Evolutionary conservation across 306 rosid genomes (phyloP), one percentile per base, ranked within the genome.

Genomic region (Herpetospermum pedunculosum): DNA sequence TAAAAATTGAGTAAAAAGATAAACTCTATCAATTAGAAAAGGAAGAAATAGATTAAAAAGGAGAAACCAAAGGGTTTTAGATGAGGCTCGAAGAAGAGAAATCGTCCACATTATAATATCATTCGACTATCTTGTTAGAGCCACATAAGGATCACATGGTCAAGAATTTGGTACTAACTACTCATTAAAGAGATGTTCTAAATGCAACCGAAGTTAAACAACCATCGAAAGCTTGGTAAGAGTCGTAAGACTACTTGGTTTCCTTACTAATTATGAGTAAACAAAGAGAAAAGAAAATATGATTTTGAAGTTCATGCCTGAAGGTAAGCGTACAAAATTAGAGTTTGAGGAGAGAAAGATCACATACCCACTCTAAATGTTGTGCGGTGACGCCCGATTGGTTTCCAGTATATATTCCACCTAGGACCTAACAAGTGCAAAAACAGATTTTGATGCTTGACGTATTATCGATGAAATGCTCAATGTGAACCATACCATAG

Each of bases 321-420:
- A 8, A 58, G 13, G 23, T 58, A 29, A 5, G 14, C 40, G 40
- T 29, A 58, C 38, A 58, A 28, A 26, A 15, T 15, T 58, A 62
- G 73, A 70, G 49, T 18, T 26, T 30, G 32, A 41, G 70, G 54
- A 73, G 69, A 12, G 73, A 32, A 40, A 69, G 69, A 44, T 64
- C 78, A 46, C 58, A 73, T 85, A 89, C 97, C 98, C 98, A 89
- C 80, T 93, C 97, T 70, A 93, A 82, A 87, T 91, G 97, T 77
- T 93, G 98, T 30, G 96, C 98, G 3, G 97, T 91, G 83, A 93
- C 85, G 55, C 97, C 98, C 38, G 94, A 88, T 69, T 84, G 92
- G 38, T 76, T 79, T 78, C 97, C 98, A 60, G 89, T 80, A 81
- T 93, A 93, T 80, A 93, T 86, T 79, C 98, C 98, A 78, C 96